Percentiles rank a stretch among this genome's conserved stretches.
Evolutionary conservation across 2,329 filamentous ascomycete genomes (phyloP).

Genomic region (Ophiostoma sp.): DNA sequence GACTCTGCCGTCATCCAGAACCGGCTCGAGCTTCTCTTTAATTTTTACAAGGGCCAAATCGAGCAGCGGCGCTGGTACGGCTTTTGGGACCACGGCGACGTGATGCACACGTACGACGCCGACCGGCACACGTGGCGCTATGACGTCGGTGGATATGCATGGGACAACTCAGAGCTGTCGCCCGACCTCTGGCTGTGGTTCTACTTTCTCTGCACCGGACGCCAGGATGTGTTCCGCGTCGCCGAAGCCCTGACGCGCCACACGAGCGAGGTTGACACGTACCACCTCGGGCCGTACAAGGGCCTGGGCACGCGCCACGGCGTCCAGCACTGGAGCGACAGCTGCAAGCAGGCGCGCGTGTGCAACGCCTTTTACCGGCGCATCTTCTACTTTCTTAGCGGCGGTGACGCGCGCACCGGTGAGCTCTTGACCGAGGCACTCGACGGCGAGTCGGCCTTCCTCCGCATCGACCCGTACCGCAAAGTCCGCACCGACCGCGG

Average conservation of each 20-base stretch:
- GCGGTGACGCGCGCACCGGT: slow-evolving; percentile 1
- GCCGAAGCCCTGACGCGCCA: slow-evolving; percentile 1
- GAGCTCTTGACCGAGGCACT: slow-evolving; percentile 3
- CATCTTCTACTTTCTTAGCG: slow-evolving; percentile 2
- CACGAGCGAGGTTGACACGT: slow-evolving; percentile 9
- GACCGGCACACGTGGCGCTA: slow-evolving; percentile 9
- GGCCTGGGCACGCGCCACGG: slow-evolving; percentile 6
- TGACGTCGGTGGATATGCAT: slow-evolving; percentile 5
- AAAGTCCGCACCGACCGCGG: slow-evolving; percentile 1
- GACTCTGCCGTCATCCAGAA: neutral
- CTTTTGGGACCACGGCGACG: slow-evolving; percentile 6
- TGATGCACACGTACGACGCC: slow-evolving; percentile 9
- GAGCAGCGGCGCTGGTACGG: slow-evolving; percentile 10
- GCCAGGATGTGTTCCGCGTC: neutral
- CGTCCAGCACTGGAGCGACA: slow-evolving; percentile 12
- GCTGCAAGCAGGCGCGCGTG: slow-evolving; percentile 7
- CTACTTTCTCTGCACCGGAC: slow-evolving; percentile 9
- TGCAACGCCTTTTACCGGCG: slow-evolving; percentile 9
- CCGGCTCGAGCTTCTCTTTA: neutral
- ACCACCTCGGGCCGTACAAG: slow-evolving; percentile 2
- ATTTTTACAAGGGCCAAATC: slow-evolving; percentile 8
- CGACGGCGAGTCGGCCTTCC: neutral
- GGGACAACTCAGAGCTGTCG: slow-evolving; percentile 9
- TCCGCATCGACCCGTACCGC: neutral
- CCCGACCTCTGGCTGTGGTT: slow-evolving; percentile 6